Percentiles rank a stretch among this genome's conserved stretches.
These are phyloP conservation scores for Alternaria panax DNA, from an alignment of 2,329 filamentous ascomycete species.

Conservation along the genomic window DNA sequence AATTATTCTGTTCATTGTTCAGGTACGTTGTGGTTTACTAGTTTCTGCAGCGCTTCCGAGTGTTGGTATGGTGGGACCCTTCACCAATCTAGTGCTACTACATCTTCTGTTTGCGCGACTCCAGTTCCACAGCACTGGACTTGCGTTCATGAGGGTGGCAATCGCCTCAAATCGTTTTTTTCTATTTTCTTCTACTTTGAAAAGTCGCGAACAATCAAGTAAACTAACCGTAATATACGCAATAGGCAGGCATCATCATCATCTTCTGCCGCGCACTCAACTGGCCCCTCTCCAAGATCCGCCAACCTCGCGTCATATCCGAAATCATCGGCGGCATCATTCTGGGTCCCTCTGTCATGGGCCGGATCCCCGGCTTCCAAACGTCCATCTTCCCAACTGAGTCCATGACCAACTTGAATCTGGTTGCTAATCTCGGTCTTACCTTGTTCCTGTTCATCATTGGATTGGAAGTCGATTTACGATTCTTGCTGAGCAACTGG, in stretches of 20 bases:
- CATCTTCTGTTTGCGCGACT: not conserved
- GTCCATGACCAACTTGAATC: conserved; percentile 76
- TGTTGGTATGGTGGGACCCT: not conserved
- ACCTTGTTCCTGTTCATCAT: conserved; percentile 88
- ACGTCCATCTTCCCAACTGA: conserved; percentile 76
- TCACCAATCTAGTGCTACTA: not conserved
- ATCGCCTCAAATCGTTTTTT: not conserved
- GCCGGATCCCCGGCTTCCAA: conserved; percentile 80
- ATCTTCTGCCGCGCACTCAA: conserved; percentile 77
- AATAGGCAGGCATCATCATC: conserved; percentile 74
- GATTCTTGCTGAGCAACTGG: conserved; percentile 82
- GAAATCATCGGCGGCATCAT: conserved; percentile 87
- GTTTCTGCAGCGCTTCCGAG: not conserved
- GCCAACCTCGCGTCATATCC: conserved; percentile 82
- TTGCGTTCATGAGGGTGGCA: not conserved
- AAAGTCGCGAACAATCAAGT: not conserved
- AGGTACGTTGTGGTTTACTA: conserved; percentile 55
- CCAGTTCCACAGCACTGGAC: not conserved
- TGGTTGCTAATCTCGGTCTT: conserved; percentile 83
- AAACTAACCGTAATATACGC: not conserved
- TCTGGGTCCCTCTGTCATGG: conserved; percentile 86
- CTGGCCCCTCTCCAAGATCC: conserved; percentile 77
- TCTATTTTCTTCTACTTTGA: not conserved
- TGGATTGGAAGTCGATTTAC: conserved; percentile 83
- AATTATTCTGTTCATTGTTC: conserved; percentile 78